These are phyloP conservation scores for Globisporangium nunn DNA, from an alignment of 352 stramenopile species.

Conservation along the genomic window DNA sequence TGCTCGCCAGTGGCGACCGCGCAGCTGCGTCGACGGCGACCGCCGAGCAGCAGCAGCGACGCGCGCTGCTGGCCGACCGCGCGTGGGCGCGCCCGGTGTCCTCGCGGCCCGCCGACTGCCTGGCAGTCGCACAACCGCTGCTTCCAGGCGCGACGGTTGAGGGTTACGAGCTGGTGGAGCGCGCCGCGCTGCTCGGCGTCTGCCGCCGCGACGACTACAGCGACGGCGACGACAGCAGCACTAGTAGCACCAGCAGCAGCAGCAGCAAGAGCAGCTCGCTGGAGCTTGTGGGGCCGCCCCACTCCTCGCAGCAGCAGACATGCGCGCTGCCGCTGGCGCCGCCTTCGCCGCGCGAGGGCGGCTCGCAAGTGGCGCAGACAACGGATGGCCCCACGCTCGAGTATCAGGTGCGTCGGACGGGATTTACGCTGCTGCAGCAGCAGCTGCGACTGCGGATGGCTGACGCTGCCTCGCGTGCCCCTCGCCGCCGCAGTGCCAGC, in stretches of 20 bases:
- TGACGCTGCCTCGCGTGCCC: neutral
- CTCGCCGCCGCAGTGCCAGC: constrained; percentile 22
- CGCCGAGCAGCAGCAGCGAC: constrained; percentile 9
- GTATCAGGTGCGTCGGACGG: constrained; percentile 32
- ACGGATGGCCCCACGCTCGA: constrained; percentile 54
- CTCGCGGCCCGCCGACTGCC: constrained; percentile 14
- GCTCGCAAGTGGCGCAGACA: constrained; percentile 5
- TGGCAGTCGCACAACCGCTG: constrained; percentile 25
- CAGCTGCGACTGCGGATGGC: too few species aligned
- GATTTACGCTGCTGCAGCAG: neutral
- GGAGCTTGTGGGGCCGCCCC: neutral
- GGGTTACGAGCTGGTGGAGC: constrained; percentile 71
- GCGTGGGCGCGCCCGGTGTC: constrained; percentile 26
- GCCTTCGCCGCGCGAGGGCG: neutral
- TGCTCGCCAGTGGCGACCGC: neutral
- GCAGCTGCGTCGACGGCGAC: neutral
- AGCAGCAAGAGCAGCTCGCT: neutral
- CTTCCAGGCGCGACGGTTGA: constrained; percentile 34
- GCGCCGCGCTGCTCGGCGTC: constrained; percentile 49
- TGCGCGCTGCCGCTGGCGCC: constrained; percentile 15
- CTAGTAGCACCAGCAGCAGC: too few species aligned
- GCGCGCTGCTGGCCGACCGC: constrained; percentile 34
- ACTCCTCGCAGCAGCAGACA: neutral
- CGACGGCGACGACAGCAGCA: neutral
- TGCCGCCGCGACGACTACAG: constrained; percentile 22